phyloP scores from a whole-genome alignment of 495 filamentous ascomycete species.

The Hyaloscypha bicolor region DNA sequence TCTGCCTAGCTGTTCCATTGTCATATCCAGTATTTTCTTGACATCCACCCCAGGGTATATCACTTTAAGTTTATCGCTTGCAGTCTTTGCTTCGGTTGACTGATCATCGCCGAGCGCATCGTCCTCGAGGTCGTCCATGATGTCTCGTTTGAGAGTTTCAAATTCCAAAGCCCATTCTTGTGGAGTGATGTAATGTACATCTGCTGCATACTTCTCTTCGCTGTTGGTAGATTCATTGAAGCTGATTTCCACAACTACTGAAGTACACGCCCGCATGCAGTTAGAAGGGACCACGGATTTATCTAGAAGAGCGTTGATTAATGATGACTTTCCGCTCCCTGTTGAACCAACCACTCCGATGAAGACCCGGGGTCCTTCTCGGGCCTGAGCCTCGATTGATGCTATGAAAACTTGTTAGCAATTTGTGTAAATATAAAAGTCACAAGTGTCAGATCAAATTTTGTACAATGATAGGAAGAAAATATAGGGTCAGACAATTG shows the following conservation, averaged over 20 bases:
- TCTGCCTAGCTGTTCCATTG: constrained; percentile 40
- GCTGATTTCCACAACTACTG: constrained; percentile 64
- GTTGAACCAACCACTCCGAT: constrained; percentile 54
- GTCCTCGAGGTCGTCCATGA: constrained; percentile 48
- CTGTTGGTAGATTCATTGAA: constrained; percentile 53
- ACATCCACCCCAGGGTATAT: constrained; percentile 61
- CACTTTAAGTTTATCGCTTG: constrained; percentile 62
- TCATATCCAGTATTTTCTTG: constrained; percentile 45
- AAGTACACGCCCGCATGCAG: constrained; percentile 59
- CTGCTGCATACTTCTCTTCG: constrained; percentile 52
- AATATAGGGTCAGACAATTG: background rate
- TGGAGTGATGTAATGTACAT: constrained; percentile 60
- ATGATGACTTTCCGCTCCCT: constrained; percentile 51
- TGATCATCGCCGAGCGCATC: constrained; percentile 37
- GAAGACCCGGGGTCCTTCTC: constrained; percentile 28
- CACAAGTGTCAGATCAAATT: too few species aligned
- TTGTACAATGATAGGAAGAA: too few species aligned
- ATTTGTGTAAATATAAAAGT: background rate
- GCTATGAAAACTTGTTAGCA: background rate
- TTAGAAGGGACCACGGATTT: constrained; percentile 31
- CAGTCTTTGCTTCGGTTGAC: constrained; percentile 35
- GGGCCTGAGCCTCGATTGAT: background rate
- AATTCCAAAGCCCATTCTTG: constrained; percentile 63
- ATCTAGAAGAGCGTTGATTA: constrained; percentile 52
- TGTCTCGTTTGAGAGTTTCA: constrained; percentile 48